These are phyloP conservation scores for Salvia miltiorrhiza DNA, from an alignment of 257 asterid species.

Conservation along the genomic window DNA sequence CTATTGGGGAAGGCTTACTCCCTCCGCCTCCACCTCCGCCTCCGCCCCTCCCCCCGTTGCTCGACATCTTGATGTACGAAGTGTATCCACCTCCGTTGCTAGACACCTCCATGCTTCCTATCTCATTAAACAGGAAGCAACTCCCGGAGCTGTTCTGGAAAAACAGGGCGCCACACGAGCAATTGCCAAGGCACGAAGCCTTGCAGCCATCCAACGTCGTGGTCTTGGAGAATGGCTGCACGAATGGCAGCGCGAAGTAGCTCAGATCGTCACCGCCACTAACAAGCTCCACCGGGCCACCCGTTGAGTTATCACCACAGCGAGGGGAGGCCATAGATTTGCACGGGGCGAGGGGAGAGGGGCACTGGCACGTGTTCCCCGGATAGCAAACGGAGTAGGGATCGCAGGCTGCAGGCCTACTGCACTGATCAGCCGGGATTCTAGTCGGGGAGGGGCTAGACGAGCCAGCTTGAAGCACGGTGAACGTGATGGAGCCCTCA, in stretches of 20 bases:
- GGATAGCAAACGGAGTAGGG: conserved; percentile 56
- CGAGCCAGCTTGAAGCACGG: conserved; percentile 45
- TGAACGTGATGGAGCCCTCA: conserved; percentile 59
- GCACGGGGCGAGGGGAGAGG: conserved; percentile 58
- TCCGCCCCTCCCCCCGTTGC: conserved; percentile 23
- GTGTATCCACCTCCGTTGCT: conserved; percentile 17
- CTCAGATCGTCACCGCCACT: conserved; percentile 57
- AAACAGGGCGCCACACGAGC: conserved; percentile 78
- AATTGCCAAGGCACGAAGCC: conserved; percentile 54
- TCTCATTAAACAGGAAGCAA: conserved; percentile 65
- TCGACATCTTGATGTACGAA: conserved; percentile 28
- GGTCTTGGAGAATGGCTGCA: conserved; percentile 47
- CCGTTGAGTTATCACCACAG: conserved; percentile 36
- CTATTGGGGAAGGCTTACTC: conserved; percentile 34
- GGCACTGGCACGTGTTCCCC: conserved; percentile 73
- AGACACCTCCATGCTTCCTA: conserved; percentile 44
- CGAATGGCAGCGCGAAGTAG: conserved; percentile 57
- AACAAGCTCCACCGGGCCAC: conserved; percentile 42
- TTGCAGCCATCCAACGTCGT: conserved; percentile 73
- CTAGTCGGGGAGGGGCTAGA: conserved; percentile 33
- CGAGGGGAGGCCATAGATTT: conserved; percentile 37
- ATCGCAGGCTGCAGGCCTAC: conserved; percentile 79
- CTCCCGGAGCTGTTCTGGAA: conserved; percentile 54
- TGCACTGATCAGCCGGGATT: conserved; percentile 71
- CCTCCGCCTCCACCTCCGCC: conserved; percentile 27